Base-by-base conservation (phyloP, 495 filamentous ascomycete species). In the Aspergillus cristatus region DNA sequence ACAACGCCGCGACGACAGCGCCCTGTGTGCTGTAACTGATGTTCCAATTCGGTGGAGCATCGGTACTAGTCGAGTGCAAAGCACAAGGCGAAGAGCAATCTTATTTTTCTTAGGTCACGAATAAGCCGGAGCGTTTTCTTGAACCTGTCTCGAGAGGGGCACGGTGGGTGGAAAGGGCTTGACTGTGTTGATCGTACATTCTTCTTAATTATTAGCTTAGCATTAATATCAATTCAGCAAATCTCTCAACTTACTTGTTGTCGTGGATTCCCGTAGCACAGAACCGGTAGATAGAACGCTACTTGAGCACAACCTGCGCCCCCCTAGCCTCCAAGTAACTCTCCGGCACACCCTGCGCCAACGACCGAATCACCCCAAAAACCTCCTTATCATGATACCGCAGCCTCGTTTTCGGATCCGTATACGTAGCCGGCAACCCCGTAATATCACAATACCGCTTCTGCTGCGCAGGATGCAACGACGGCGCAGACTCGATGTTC, bases 71-170 rank as follows among this genome's bases (percentile, higher is more conserved):
- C 62, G 54, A 55, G 54, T 63, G 63, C 58, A 38, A 25, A 48
- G 61, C 60, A 65, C 57, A 54, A 64, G 71, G 75, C 75, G 71
- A 62, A 78, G 62, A 77, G 55, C 15, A 54, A 64, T 39, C 42
- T 41, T 39, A 4, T 47, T 41, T 50, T 33, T 44, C 38, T 37
- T 31, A 44, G 82, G 81, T 79, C 81, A 75, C 83, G 78, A 91
- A 86, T 94, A 91, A 94, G 86, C 86, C 85, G 86, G 86, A 90
- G 86, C 84, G 71, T 69, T 76, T 76, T 74, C 79, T 79, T 80
- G 77, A 81, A 67, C 76, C 74, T 68, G 63, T 65, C 62, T 75
- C 63, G 84, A 90, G 65, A 90, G 79, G 74, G 69, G 62, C 68
- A 63, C 56, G 79, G 74, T 79, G 79, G 78, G 71, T 91, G 79